A percentile compares a stretch with the other conserved stretches of the same genome.
Evolutionary conservation across 257 asterid genomes (phyloP).

Genomic region (Gentiana macrophylla): DNA sequence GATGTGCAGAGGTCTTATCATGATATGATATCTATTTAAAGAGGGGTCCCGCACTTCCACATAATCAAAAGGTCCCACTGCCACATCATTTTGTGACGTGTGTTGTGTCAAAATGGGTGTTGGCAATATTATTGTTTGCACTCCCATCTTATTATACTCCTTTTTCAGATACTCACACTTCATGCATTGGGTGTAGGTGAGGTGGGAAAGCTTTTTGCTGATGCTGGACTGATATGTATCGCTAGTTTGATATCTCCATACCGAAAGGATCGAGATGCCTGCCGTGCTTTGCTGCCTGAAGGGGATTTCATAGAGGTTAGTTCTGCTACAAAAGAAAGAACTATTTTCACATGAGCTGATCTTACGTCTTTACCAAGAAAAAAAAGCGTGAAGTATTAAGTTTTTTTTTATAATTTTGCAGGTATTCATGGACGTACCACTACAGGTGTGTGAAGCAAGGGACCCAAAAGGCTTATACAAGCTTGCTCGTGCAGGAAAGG

Average conservation of each 20-base stretch:
- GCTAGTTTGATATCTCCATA: slow-evolving; percentile 98
- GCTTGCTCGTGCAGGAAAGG: slow-evolving; percentile 94
- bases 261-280: slow-evolving; percentile 86
- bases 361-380: not conserved
- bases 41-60: not conserved
- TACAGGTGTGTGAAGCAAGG: slow-evolving; percentile 81
- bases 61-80: not conserved
- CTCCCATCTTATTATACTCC: slow-evolving; percentile 2
- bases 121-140: no score
- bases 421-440: slow-evolving; percentile 94
- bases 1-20: no score
- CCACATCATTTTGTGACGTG: not conserved
- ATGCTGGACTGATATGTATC: slow-evolving; percentile 93
- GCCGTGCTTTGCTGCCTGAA: slow-evolving; percentile 68
- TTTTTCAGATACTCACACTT: no score
- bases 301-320: slow-evolving; percentile 90
- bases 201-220: slow-evolving; percentile 90
- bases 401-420: slow-evolving; percentile 17
- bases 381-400: not conserved
- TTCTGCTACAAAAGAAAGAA: not conserved
- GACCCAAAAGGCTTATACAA: slow-evolving; percentile 98
- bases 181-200: slow-evolving; percentile 39
- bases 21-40: no score
- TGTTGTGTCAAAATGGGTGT: no score
- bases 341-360: not conserved